Evolutionary conservation across 2,329 filamentous ascomycete genomes (phyloP).

Genomic region (Pseudocercospora fijiensis): DNA sequence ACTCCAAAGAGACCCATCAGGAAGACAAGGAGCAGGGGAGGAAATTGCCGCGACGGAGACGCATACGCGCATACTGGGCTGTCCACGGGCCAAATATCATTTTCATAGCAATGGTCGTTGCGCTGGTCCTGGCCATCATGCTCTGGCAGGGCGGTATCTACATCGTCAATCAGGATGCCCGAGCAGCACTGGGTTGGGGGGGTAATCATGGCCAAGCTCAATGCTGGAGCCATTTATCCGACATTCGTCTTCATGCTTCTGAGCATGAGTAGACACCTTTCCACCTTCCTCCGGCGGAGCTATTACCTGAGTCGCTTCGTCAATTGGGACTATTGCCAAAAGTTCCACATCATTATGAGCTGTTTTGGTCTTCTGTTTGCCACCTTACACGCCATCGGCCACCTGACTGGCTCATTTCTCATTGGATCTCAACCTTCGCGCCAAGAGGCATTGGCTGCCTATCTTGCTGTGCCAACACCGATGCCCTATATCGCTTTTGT

Average conservation of each 20-base stretch:
- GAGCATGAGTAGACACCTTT: slow-evolving; percentile 59
- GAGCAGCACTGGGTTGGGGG: slow-evolving; percentile 57
- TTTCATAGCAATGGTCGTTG: slow-evolving; percentile 52
- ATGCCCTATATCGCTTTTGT: slow-evolving; percentile 51
- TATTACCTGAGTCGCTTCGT: slow-evolving; percentile 56
- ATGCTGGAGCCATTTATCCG: slow-evolving; percentile 56
- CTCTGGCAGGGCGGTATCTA: slow-evolving; percentile 58
- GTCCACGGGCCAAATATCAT: slow-evolving; percentile 55
- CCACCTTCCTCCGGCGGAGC: slow-evolving; percentile 54
- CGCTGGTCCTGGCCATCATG: slow-evolving; percentile 53
- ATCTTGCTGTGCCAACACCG: slow-evolving; percentile 48
- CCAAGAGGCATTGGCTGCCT: slow-evolving; percentile 46
- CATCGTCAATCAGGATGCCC: slow-evolving; percentile 46
- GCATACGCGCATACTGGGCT: slow-evolving; percentile 55
- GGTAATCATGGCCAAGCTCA: slow-evolving; percentile 56
- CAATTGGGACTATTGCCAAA: slow-evolving; percentile 58
- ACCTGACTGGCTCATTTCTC: slow-evolving; percentile 55
- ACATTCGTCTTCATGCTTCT: slow-evolving; percentile 60
- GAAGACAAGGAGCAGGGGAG: slow-evolving; percentile 42
- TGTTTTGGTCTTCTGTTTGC: slow-evolving; percentile 52
- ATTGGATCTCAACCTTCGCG: slow-evolving; percentile 50
- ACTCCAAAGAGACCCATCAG: slow-evolving; percentile 50
- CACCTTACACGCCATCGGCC: slow-evolving; percentile 56
- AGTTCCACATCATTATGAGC: slow-evolving; percentile 58
- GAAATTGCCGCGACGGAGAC: slow-evolving; percentile 48